phyloP scores from a whole-genome alignment of 192 early-diverging fungal species.

The Coemansia brasiliensis region DNA sequence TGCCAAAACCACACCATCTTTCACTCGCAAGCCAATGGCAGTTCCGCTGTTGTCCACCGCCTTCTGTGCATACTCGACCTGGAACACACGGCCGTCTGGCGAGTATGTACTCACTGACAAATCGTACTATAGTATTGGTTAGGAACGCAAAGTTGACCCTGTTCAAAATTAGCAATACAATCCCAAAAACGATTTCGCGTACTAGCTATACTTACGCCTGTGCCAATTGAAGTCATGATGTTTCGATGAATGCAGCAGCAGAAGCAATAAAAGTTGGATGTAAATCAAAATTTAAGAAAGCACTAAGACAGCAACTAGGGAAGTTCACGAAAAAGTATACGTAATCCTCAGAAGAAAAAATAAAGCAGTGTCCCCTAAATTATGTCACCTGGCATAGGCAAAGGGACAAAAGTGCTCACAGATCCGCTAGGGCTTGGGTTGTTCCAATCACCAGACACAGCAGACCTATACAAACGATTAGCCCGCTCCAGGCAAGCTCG shows the following conservation, averaged over 20 bases:
- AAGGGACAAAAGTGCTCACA: constrained; percentile 9
- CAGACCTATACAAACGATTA: constrained; percentile 36
- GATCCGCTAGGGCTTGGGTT: constrained; percentile 31
- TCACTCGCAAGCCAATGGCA: constrained; percentile 87
- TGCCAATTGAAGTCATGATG: constrained; percentile 87
- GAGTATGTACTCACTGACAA: constrained; percentile 98
- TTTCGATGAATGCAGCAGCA: not conserved
- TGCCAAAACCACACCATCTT: constrained; percentile 95
- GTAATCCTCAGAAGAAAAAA: constrained; percentile 8
- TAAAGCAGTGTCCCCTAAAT: constrained; percentile 4
- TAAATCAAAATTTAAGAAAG: not conserved
- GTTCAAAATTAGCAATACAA: not conserved
- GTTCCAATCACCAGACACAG: constrained; percentile 47
- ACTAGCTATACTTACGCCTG: constrained; percentile 71
- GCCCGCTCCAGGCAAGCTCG: constrained; percentile 45
- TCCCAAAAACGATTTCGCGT: not conserved
- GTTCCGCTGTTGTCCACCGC: constrained; percentile 99
- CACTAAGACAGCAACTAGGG: not conserved
- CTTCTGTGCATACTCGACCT: constrained; percentile 98
- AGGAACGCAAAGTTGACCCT: not conserved
- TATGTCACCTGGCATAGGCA: constrained; percentile 6
- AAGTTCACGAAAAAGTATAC: constrained; percentile 7
- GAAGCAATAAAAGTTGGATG: not conserved
- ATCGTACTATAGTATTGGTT: constrained; percentile 74
- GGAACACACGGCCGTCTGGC: constrained; percentile 98